Conservation (phyloP, 768 basidiomycete genomes). For the Lyophyllum semitale region DNA sequence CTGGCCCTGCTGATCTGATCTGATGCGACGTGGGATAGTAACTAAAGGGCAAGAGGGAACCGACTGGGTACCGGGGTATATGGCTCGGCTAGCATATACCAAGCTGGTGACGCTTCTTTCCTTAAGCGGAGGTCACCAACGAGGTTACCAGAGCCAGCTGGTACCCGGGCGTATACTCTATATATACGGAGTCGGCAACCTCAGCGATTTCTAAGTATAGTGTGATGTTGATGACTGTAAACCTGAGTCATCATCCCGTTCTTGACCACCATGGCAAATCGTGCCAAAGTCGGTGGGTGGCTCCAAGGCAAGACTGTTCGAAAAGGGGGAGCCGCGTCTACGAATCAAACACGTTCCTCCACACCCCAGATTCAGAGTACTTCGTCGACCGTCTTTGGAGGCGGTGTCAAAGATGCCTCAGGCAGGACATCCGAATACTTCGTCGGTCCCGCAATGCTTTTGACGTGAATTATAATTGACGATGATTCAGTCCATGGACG, state of each 20-base stretch:
- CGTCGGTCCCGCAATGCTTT: slow-evolving; percentile 42
- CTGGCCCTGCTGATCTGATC: too few relatives aligned
- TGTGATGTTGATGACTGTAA: background rate
- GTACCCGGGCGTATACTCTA: too few relatives aligned
- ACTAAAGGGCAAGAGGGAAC: too few relatives aligned
- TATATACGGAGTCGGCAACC: too few relatives aligned
- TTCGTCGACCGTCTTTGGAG: slow-evolving; percentile 73
- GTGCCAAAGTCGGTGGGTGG: slow-evolving; percentile 50
- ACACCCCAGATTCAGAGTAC: slow-evolving; percentile 73
- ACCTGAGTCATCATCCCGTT: too few relatives aligned
- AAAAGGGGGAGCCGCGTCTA: slow-evolving; percentile 54
- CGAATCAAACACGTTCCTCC: slow-evolving; percentile 56
- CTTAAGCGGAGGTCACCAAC: too few relatives aligned
- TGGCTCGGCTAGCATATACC: too few relatives aligned
- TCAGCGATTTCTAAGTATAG: too few relatives aligned
- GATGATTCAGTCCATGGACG: slow-evolving; percentile 71
- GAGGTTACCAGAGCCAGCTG: too few relatives aligned
- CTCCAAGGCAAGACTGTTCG: slow-evolving; percentile 76
- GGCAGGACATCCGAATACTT: slow-evolving; percentile 82
- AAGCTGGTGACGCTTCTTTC: too few relatives aligned
- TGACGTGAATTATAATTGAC: background rate
- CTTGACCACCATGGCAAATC: slow-evolving; percentile 23
- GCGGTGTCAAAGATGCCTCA: slow-evolving; percentile 85
- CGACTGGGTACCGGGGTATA: too few relatives aligned
- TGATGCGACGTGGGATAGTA: too few relatives aligned